Percentiles rank a stretch among this genome's conserved stretches.
Conservation (phyloP, 1,284 basidiomycete genomes). For the Hemileia vastatrix region DNA sequence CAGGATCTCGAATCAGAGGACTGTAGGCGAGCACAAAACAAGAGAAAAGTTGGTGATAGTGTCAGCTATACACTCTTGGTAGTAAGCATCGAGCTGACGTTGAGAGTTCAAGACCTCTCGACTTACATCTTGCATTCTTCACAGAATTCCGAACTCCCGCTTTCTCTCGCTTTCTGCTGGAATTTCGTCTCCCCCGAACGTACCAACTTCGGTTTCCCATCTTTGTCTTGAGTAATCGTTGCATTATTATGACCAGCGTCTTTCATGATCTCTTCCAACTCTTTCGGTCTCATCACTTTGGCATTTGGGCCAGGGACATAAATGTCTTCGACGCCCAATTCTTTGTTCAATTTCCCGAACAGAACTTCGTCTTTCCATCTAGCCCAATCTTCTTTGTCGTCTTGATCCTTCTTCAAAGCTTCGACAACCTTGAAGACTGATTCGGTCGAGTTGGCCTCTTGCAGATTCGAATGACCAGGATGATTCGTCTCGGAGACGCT, state of each 20-base stretch:
- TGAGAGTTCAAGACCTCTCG: not conserved
- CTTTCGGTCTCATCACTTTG: constrained; percentile 16
- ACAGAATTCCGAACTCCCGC: constrained; percentile 27
- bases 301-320: constrained; percentile 38
- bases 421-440: constrained; percentile 38
- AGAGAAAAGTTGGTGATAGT: not conserved
- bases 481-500: not conserved
- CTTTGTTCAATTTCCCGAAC: constrained; percentile 34
- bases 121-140: constrained; percentile 34
- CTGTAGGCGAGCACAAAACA: not conserved
- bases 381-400: constrained; percentile 41
- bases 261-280: not conserved
- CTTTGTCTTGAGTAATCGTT: not conserved
- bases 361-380: constrained; percentile 41
- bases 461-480: not conserved
- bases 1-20: constrained; percentile 37
- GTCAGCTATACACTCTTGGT: no score
- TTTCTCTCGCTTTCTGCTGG: not conserved
- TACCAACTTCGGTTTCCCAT: not conserved
- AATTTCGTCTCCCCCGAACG: not conserved
- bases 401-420: constrained; percentile 39
- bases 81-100: not conserved
- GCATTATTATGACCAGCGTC: not conserved
- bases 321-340: constrained; percentile 34
- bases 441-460: constrained; percentile 2